These are phyloP conservation scores for Rubroshorea leprosula DNA, from an alignment of 345 rosid genomes.

Conservation along the genomic window DNA sequence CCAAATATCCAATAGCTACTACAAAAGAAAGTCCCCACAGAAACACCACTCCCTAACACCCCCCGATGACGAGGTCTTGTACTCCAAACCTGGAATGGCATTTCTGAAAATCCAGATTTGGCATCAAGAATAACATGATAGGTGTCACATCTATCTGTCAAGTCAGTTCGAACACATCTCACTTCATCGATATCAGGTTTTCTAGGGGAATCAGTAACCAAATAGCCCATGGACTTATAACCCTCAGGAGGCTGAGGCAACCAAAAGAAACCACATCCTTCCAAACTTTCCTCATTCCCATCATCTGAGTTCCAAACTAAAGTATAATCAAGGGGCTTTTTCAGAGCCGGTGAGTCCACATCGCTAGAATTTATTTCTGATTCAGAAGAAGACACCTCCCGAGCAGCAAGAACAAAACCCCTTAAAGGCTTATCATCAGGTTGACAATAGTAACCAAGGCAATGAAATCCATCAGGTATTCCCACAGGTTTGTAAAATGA, in stretches of 20 bases:
- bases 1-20: constrained; percentile 32
- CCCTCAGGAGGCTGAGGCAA: constrained; percentile 70
- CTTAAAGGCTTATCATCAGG: constrained; percentile 44
- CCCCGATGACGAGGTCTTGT: constrained; percentile 63
- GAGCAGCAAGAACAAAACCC: constrained; percentile 65
- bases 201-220: constrained; percentile 48
- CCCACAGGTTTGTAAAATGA: constrained; percentile 59
- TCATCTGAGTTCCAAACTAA: constrained; percentile 68
- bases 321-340: constrained; percentile 53
- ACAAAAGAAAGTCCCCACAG: constrained; percentile 73
- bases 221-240: constrained; percentile 55
- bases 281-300: constrained; percentile 27
- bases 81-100: constrained; percentile 58
- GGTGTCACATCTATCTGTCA: constrained; percentile 59
- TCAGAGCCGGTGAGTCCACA: constrained; percentile 37
- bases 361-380: constrained; percentile 7
- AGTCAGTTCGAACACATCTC: constrained; percentile 69
- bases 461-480: constrained; percentile 55
- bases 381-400: constrained; percentile 31
- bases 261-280: constrained; percentile 66
- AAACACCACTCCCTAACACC: constrained; percentile 57
- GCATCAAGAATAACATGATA: constrained; percentile 31
- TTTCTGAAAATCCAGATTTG: constrained; percentile 28
- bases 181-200: constrained; percentile 67
- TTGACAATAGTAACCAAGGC: constrained; percentile 84